A percentile compares a stretch with the other conserved stretches of the same genome.
Conservation (phyloP, 179 eudicot genomes). For the Corrigiola litoralis region DNA sequence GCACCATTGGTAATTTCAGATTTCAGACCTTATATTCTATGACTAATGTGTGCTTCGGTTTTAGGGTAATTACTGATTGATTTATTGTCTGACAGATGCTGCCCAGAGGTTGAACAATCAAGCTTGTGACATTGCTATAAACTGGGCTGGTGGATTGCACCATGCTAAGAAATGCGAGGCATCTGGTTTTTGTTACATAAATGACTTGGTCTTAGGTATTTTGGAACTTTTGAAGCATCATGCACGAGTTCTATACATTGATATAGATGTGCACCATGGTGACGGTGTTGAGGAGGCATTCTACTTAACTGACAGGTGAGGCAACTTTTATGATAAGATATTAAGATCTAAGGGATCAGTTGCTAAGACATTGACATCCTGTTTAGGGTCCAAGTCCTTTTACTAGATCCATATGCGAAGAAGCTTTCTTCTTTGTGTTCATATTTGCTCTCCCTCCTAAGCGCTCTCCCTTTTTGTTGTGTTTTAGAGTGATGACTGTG, state of each 20-base stretch:
- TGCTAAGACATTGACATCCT: not conserved
- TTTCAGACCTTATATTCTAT: not conserved
- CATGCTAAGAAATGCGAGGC: conserved; percentile 98
- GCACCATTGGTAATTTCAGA: conserved; percentile 72
- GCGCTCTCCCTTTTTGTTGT: not conserved
- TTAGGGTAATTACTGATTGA: conserved; percentile 10
- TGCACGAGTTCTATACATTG: conserved; percentile 93
- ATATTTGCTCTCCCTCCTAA: conserved; percentile 2
- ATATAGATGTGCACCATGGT: conserved; percentile 97
- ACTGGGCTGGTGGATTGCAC: conserved; percentile 99
- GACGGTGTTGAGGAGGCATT: conserved; percentile 99
- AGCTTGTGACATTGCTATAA: conserved; percentile 93
- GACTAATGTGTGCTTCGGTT: not conserved
- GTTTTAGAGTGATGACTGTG: conserved; percentile 91
- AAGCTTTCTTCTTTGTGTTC: not conserved
- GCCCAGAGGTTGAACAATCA: conserved; percentile 90
- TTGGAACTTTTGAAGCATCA: conserved; percentile 94
- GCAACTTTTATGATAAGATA: not conserved
- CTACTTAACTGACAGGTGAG: conserved; percentile 87
- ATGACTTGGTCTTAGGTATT: conserved; percentile 93
- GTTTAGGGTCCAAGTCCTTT: not conserved
- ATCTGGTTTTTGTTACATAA: conserved; percentile 95
- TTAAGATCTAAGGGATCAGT: not conserved
- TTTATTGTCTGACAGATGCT: conserved; percentile 60
- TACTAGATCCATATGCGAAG: not conserved